Percentiles rank a stretch among this genome's conserved stretches.
phyloP scores from a whole-genome alignment of 2,329 filamentous ascomycete species.

The Neopestalotiopsis clavispora region DNA sequence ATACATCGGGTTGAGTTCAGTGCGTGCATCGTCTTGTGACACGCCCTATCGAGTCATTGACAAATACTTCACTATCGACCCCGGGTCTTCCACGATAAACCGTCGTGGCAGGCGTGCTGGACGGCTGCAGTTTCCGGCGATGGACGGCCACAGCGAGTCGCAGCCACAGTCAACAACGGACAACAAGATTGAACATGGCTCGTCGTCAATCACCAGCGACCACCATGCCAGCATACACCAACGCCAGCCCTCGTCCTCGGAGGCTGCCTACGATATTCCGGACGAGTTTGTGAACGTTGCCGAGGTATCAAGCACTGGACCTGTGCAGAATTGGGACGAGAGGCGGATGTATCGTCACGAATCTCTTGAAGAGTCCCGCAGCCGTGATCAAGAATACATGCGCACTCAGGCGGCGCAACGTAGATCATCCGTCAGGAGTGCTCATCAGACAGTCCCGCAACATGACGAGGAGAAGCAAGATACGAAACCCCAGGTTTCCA shows the following conservation, averaged over 20 bases:
- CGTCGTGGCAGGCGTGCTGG: neutral
- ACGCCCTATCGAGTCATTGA: too few species aligned
- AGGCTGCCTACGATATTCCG: conserved; percentile 40
- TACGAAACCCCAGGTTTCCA: conserved; percentile 44
- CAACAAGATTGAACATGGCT: neutral
- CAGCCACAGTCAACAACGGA: neutral
- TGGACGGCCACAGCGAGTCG: neutral
- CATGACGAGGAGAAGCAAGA: conserved; percentile 4
- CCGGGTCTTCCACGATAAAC: conserved; percentile 3
- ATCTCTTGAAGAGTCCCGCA: conserved; percentile 44
- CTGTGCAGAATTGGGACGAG: conserved; percentile 49
- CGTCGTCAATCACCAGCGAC: neutral
- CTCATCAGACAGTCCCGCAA: conserved; percentile 3
- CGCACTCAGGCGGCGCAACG: conserved; percentile 18
- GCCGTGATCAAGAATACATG: conserved; percentile 31
- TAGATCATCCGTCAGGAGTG: conserved; percentile 16
- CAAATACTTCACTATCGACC: too few species aligned
- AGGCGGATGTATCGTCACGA: conserved; percentile 40
- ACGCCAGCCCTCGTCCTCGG: conserved; percentile 24
- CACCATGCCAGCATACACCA: conserved; percentile 4
- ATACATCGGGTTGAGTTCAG: conserved; percentile 19
- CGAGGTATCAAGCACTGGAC: conserved; percentile 47
- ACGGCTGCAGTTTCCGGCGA: neutral
- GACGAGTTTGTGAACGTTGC: conserved; percentile 47
- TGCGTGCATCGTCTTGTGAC: conserved; percentile 2